Percentiles rank a stretch among this genome's conserved stretches.
These are phyloP conservation scores for Colletotrichum cuscutae DNA, from an alignment of 2,329 filamentous ascomycete species.

Conservation along the genomic window DNA sequence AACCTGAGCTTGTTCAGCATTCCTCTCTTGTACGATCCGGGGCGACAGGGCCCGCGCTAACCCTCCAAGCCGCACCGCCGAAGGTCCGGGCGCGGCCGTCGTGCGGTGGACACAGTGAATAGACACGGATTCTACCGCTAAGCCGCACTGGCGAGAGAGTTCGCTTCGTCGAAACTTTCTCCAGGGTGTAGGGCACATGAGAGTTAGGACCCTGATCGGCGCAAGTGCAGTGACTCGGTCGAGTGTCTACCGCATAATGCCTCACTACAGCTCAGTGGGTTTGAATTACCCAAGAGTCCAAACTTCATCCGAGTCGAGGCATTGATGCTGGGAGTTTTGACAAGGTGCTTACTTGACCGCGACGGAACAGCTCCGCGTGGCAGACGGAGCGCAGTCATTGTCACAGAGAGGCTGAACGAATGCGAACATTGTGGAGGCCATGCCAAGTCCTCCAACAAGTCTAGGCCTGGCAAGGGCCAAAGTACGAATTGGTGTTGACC, in stretches of 20 bases:
- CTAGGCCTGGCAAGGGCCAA: background rate
- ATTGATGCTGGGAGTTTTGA: background rate
- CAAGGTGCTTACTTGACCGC: background rate
- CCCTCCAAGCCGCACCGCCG: background rate
- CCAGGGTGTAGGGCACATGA: conserved; percentile 2
- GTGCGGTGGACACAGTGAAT: background rate
- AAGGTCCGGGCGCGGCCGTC: conserved; percentile 19
- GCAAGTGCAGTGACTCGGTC: background rate
- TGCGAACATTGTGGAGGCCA: background rate
- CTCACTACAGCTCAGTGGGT: background rate
- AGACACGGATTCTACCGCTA: background rate
- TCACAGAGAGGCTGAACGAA: background rate
- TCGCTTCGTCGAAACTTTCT: conserved; percentile 21
- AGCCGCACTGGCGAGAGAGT: conserved; percentile 16
- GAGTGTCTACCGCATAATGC: conserved; percentile 6
- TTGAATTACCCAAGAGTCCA: conserved; percentile 4
- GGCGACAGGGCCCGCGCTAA: background rate
- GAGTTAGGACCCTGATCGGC: conserved; percentile 29
- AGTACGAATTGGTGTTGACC: background rate
- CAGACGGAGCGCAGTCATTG: background rate
- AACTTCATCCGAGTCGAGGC: conserved; percentile 29
- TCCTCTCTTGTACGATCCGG: background rate
- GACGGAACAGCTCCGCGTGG: conserved; percentile 1
- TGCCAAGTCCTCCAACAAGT: background rate
- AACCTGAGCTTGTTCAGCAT: background rate